phyloP scores from a whole-genome alignment of 306 rosid genomes.

The Trifolium repens region DNA sequence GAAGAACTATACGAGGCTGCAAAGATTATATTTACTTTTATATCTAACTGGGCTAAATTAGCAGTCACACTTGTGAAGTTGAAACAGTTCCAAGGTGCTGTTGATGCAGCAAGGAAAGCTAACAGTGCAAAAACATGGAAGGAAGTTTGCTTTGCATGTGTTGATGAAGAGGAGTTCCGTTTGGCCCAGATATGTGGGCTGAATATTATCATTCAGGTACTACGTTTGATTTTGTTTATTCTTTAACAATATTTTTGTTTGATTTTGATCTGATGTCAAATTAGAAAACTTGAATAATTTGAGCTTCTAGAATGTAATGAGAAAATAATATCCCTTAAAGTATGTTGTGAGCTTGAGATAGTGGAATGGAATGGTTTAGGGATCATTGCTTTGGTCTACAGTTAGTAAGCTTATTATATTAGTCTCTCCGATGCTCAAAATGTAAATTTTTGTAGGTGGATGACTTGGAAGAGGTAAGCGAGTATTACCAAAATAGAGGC shows the following conservation, averaged over 20 bases:
- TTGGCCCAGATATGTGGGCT: slow-evolving; percentile 99
- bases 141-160: slow-evolving; percentile 99
- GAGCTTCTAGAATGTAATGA: slow-evolving; percentile 27
- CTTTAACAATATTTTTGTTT: slow-evolving; percentile 27
- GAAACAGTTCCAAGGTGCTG: slow-evolving; percentile 97
- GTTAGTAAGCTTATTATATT: slow-evolving; percentile 30
- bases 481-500: slow-evolving; percentile 97
- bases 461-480: slow-evolving; percentile 99
- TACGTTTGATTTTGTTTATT: slow-evolving; percentile 9
- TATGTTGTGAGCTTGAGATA: slow-evolving; percentile 26
- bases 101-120: slow-evolving; percentile 99
- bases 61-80: slow-evolving; percentile 93
- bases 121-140: slow-evolving; percentile 99
- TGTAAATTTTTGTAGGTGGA: slow-evolving; percentile 66
- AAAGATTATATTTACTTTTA: slow-evolving; percentile 86
- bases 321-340: slow-evolving; percentile 24
- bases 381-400: slow-evolving; percentile 15
- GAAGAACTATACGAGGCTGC: slow-evolving; percentile 98
- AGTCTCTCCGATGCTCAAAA: slow-evolving; percentile 19
- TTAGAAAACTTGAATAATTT: slow-evolving; percentile 23
- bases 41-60: slow-evolving; percentile 99
- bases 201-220: slow-evolving; percentile 95
- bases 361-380: slow-evolving; percentile 27
- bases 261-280: background rate
- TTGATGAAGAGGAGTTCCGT: slow-evolving; percentile 99